Conservation (phyloP, 768 basidiomycete species). For the Lactarius trivialis region DNA sequence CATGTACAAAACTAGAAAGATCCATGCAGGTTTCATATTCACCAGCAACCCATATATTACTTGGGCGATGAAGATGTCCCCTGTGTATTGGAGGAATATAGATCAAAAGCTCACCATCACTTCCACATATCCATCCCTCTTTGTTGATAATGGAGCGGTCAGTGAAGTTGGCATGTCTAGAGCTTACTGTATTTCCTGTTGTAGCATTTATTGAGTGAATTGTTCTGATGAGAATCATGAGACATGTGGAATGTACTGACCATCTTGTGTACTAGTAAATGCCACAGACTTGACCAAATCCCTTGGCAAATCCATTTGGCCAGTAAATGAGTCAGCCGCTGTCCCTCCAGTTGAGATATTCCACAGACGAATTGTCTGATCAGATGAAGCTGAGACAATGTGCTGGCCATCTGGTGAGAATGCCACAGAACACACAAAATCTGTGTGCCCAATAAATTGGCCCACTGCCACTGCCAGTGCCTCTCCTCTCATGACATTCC, state of each 20-base stretch:
- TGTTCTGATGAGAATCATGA: background rate
- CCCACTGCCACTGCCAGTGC: background rate
- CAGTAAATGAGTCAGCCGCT: too few species aligned
- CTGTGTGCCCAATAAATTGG: background rate
- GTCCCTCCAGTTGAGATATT: too few species aligned
- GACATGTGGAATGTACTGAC: background rate
- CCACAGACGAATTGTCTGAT: background rate
- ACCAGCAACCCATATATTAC: background rate
- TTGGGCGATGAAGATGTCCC: background rate
- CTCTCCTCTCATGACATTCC: background rate
- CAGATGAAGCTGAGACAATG: background rate
- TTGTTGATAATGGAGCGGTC: background rate
- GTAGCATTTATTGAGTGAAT: background rate
- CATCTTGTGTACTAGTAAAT: background rate
- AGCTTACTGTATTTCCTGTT: background rate
- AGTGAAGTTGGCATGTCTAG: background rate
- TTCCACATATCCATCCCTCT: background rate
- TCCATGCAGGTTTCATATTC: background rate
- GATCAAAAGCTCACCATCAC: background rate
- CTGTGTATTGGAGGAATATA: background rate
- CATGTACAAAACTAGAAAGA: background rate
- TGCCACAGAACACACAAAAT: conserved; percentile 2
- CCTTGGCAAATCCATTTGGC: too few species aligned
- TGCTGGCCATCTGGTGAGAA: conserved; percentile 19
- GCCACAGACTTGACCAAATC: background rate